Base-by-base conservation (phyloP, 257 asterid genomes). In the Anisodus tanguticus region DNA sequence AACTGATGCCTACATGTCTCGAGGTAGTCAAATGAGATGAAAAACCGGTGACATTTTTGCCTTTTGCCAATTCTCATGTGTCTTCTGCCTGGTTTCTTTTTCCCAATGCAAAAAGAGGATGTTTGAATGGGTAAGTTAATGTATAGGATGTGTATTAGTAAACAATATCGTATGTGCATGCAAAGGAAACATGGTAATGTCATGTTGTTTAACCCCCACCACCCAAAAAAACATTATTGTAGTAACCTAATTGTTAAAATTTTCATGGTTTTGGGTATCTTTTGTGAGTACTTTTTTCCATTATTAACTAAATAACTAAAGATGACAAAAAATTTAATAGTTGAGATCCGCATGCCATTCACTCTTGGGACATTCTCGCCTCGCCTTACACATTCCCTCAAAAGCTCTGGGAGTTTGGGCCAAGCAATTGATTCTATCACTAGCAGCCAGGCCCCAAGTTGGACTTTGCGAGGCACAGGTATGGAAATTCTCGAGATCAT, bases 21-120 rank as follows among this genome's bases (percentile, higher is more conserved):
- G 4, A 76, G 81, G 45, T 22, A 76, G 80, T 47, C 80, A 72
- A 47, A 47, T 47, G 62, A 51, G 35, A 51, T 51, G 62, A 76
- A 49, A 45, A 51, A 51, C 45, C 3, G 11, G 10, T 8, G 19
- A 6, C 12, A 26, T 11, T 19, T 74, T 76, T 51, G 47, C 37
- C 81, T 6, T 76, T 76, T 51, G 39, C 47, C 63, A 9, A 76
- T 3, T 76, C 19, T 22, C 62, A 76, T 53, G 45, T 22, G 81
- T 7, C 81, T 51, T 51, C 22, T 76, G 63, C 62, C 41, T 22
- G 45, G 43, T 9, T 72, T 12, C n/a, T 22, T 51, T 5, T 51
- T 9, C 8, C 47, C 35, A 55, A 3, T 51, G 63, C 81, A 76
- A 26, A 72, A 51, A 51, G 47, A 49, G 63, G 63, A 49, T 12